A percentile compares a stretch with the other conserved stretches of the same genome.
phyloP scores from a whole-genome alignment of 1,284 basidiomycete genomes.

The Boletellus deceptivus region DNA sequence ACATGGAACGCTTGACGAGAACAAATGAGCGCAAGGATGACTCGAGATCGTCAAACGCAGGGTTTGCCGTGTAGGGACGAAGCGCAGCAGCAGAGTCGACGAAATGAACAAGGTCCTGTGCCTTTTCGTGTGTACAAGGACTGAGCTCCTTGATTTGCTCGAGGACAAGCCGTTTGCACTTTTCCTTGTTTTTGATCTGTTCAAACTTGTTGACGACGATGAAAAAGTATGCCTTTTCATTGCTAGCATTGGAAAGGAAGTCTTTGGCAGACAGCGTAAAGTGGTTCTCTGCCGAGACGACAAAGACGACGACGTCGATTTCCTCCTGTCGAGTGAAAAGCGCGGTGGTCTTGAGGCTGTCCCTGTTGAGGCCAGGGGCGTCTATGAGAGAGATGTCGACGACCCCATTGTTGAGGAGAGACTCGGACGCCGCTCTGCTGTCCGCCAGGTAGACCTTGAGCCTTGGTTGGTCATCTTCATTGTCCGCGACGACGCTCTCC shows the following conservation, averaged over 20 bases:
- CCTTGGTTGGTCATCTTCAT: conserved; percentile 69
- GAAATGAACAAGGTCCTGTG: conserved; percentile 95
- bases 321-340: conserved; percentile 96
- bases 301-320: conserved; percentile 98
- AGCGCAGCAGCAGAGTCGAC: conserved; percentile 85
- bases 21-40: conserved; percentile 94
- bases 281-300: conserved; percentile 98
- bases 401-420: conserved; percentile 92
- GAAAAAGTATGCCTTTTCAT: conserved; percentile 98
- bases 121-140: conserved; percentile 89
- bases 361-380: conserved; percentile 95
- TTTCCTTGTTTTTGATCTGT: conserved; percentile 93
- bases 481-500: conserved; percentile 79
- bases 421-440: conserved; percentile 69
- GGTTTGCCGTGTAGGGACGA: conserved; percentile 60
- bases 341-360: conserved; percentile 94
- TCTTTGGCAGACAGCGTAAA: conserved; percentile 96
- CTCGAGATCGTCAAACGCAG: conserved; percentile 86
- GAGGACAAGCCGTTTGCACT: conserved; percentile 85
- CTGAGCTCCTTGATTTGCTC: conserved; percentile 95
- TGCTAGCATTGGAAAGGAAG: conserved; percentile 90
- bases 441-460: conserved; percentile 86
- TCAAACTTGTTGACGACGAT: conserved; percentile 99
- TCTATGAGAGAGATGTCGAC: conserved; percentile 99
- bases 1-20: conserved; percentile 91